Evolutionary conservation across 441 rosid species (phyloP).

Genomic region (Gossypium lobatum): DNA sequence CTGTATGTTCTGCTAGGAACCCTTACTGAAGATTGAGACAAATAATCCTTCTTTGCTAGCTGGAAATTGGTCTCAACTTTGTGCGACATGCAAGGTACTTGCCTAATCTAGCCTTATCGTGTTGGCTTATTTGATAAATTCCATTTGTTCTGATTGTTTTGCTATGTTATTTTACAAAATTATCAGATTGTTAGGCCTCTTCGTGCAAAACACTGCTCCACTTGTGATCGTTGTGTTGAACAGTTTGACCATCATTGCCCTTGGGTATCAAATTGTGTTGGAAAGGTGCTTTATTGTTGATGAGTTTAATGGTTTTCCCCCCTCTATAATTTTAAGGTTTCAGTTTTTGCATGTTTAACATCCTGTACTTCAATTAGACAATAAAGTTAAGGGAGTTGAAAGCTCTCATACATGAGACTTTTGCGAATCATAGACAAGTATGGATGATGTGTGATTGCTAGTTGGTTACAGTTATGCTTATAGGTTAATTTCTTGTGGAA

Average conservation of each 20-base stretch:
- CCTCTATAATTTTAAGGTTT: not conserved
- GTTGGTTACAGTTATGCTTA: not conserved
- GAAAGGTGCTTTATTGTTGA: slow-evolving; percentile 59
- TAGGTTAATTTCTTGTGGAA: slow-evolving; percentile 1
- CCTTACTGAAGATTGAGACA: slow-evolving; percentile 87
- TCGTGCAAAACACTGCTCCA: slow-evolving; percentile 96
- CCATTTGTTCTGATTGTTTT: slow-evolving; percentile 9
- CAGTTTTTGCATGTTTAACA: slow-evolving; percentile 6
- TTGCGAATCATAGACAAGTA: not conserved
- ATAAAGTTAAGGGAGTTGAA: not conserved
- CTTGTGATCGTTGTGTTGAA: slow-evolving; percentile 94
- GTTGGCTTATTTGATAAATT: slow-evolving; percentile 8
- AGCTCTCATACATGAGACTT: not conserved
- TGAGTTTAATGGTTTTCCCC: slow-evolving; percentile 1
- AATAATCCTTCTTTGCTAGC: slow-evolving; percentile 87
- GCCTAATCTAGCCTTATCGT: slow-evolving; percentile 9
- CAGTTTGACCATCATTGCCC: slow-evolving; percentile 99
- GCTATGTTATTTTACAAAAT: slow-evolving; percentile 14
- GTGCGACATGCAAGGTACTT: slow-evolving; percentile 96
- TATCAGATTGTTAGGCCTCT: slow-evolving; percentile 88
- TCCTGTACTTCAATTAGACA: not conserved
- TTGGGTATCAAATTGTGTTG: slow-evolving; percentile 98
- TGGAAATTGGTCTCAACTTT: slow-evolving; percentile 98
- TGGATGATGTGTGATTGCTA: not conserved
- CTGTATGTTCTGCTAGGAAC: slow-evolving; percentile 51